Base-by-base conservation (phyloP, 805 yeast genomes). In the Barnettozyma californica region DNA sequence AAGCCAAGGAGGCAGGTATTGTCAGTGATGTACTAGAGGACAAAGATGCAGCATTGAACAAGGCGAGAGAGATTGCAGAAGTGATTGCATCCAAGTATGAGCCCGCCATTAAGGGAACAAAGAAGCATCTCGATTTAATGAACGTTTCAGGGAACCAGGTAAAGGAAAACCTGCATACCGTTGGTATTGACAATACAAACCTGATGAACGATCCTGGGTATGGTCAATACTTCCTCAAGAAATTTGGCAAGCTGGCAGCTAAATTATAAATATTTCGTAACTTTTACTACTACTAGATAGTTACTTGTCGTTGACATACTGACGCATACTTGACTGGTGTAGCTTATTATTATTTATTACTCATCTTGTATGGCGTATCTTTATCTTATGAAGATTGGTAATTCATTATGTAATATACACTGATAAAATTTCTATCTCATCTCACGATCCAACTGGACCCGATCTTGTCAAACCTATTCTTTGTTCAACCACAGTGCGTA, bases 21-120 rank as follows among this genome's bases (percentile, higher is more conserved):
- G 75, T 82, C 1, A 69, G 79, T 47, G 67, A 66, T 47, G 73
- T 80, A 0, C 67, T 66, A 20, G 73, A 73, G 0, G 70, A 71
- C 50, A 74, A 76, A 52, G 71, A 74, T 9, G 65, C 67, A 1
- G 89, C 83, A 0, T 51, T 82, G 11, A 67, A 66, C 5, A 60
- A 67, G 25, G 84, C 85, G n/a, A 44, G 68, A 9, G 67, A 69
- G 27, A 21, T 59, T 35, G 92, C 86, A 0, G 49, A 48, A 5
- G 62, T 57, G 16, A 78, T 85, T 29, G 71, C 73, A 34, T 45
- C 49, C 2, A 72, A 76, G 61, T 71, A 75, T 39, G 74, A 70
- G 25, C 81, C 86, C 68, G 87, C 87, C 18, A 70, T 85, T 34
- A 71, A 65, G 51, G 91, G 90, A 11, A 78, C 87, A 4, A 85